A percentile compares a stretch with the other conserved stretches of the same genome.
These are phyloP conservation scores for Eucalyptus curtisii DNA, from an alignment of 345 rosid species.

Conservation along the genomic window DNA sequence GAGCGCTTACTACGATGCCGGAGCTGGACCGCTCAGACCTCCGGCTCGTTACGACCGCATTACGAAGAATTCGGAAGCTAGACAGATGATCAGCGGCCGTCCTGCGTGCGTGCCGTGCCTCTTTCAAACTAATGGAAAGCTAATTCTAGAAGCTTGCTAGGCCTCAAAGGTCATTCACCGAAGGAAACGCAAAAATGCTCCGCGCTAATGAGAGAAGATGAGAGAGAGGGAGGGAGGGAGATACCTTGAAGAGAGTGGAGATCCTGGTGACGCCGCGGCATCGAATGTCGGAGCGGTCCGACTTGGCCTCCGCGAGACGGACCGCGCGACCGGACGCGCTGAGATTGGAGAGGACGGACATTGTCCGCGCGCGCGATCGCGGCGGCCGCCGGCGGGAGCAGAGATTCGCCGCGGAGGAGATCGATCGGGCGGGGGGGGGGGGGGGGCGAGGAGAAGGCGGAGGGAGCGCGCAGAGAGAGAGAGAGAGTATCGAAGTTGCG, in stretches of 20 bases:
- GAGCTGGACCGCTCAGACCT: background rate
- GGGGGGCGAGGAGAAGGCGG: background rate
- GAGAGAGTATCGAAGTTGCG: background rate
- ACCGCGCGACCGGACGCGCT: background rate
- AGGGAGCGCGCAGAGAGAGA: background rate
- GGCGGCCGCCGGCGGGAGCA: background rate
- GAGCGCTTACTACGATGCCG: background rate
- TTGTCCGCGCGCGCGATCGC: background rate
- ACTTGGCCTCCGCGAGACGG: background rate
- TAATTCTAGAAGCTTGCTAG: background rate
- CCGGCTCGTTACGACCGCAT: background rate
- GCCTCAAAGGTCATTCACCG: background rate
- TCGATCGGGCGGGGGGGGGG: background rate
- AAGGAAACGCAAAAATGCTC: background rate
- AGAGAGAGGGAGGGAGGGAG: background rate
- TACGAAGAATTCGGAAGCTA: background rate
- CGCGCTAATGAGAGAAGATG: background rate
- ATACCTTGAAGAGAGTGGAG: background rate
- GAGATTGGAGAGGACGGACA: slow-evolving; percentile 15
- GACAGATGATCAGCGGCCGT: background rate
- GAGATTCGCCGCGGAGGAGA: background rate
- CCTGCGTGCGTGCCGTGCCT: background rate
- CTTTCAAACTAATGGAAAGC: background rate
- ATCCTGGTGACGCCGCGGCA: background rate
- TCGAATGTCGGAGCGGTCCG: background rate